Percentiles rank a stretch among this genome's conserved stretches.
These are phyloP conservation scores for Clarireedia paspali DNA, from an alignment of 2,329 filamentous ascomycete genomes.

Conservation along the genomic window DNA sequence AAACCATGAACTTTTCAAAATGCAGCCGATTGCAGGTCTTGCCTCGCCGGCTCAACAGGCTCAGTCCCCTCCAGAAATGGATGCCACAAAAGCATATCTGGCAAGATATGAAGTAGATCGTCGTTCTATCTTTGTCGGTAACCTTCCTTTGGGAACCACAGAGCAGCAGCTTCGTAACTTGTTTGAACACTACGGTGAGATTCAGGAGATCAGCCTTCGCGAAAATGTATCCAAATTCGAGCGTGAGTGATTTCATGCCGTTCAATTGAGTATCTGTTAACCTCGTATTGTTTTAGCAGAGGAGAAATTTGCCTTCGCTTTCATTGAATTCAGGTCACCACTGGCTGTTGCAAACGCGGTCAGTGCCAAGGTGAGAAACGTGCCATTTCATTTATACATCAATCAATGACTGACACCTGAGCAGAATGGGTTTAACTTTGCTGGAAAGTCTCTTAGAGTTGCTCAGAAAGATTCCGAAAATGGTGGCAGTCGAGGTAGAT, in stretches of 20 bases:
- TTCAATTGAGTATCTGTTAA: slow-evolving; percentile 11
- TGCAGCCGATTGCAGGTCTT: slow-evolving; percentile 31
- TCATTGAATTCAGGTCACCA: slow-evolving; percentile 27
- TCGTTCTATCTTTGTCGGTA: slow-evolving; percentile 42
- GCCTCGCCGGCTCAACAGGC: slow-evolving; percentile 12
- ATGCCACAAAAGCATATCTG: slow-evolving; percentile 20
- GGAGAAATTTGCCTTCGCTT: slow-evolving; percentile 29
- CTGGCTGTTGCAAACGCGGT: slow-evolving; percentile 19
- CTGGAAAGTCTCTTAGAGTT: slow-evolving; percentile 23
- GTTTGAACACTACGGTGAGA: slow-evolving; percentile 33
- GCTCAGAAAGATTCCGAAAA: slow-evolving; percentile 26
- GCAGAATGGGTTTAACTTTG: slow-evolving; percentile 20
- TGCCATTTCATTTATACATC: not conserved
- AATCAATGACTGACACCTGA: not conserved
- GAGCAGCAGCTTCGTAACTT: slow-evolving; percentile 32
- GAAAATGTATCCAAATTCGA: slow-evolving; percentile 25
- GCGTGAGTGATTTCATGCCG: slow-evolving; percentile 13
- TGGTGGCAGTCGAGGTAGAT: slow-evolving; percentile 10
- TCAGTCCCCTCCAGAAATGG: slow-evolving; percentile 3
- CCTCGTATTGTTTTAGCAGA: slow-evolving; percentile 15
- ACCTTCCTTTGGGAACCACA: slow-evolving; percentile 33
- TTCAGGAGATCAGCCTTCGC: slow-evolving; percentile 30
- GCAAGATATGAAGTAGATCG: slow-evolving; percentile 36
- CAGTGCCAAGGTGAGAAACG: slow-evolving; percentile 15
- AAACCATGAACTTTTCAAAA: slow-evolving; percentile 26